A percentile compares a stretch with the other conserved stretches of the same genome.
phyloP scores from a whole-genome alignment of 306 rosid genomes.

The Prinsepia uniflora region DNA sequence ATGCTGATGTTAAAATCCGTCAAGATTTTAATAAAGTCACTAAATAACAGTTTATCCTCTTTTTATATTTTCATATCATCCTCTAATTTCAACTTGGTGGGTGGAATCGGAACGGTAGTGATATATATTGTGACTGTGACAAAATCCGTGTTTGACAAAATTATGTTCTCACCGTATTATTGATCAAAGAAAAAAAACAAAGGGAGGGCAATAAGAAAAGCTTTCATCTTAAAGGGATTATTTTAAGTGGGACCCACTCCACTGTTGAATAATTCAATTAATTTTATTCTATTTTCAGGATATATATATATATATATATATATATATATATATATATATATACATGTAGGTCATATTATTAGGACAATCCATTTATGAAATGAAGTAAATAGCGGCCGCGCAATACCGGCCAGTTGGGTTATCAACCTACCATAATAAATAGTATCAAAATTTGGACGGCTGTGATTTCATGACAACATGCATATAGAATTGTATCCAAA shows the following conservation, averaged over 20 bases:
- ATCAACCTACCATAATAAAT: slow-evolving; percentile 75
- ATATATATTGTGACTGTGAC: slow-evolving; percentile 51
- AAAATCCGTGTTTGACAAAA: slow-evolving; percentile 39
- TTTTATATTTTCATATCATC: background rate
- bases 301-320: no score
- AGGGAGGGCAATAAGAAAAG: background rate
- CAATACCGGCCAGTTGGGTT: slow-evolving; percentile 67
- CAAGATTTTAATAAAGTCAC: no score
- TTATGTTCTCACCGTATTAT: slow-evolving; percentile 25
- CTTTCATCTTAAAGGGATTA: slow-evolving; percentile 5
- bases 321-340: background rate
- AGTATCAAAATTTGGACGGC: slow-evolving; percentile 42
- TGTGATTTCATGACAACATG: slow-evolving; percentile 23
- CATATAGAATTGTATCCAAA: slow-evolving; percentile 12
- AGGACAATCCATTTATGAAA: slow-evolving; percentile 69
- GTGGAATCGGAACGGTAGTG: slow-evolving; percentile 47
- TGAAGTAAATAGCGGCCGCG: slow-evolving; percentile 62
- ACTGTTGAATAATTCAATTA: slow-evolving; percentile 37
- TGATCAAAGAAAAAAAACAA: slow-evolving; percentile 21
- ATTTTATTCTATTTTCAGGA: no score
- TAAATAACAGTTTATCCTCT: no score
- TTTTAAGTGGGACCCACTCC: slow-evolving; percentile 44
- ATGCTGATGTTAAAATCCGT: no score
- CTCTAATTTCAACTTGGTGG: slow-evolving; percentile 47
- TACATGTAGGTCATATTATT: slow-evolving; percentile 47